These are phyloP conservation scores for Sugiyamaella chiloensis DNA, from an alignment of 805 yeast species.

Conservation along the genomic window DNA sequence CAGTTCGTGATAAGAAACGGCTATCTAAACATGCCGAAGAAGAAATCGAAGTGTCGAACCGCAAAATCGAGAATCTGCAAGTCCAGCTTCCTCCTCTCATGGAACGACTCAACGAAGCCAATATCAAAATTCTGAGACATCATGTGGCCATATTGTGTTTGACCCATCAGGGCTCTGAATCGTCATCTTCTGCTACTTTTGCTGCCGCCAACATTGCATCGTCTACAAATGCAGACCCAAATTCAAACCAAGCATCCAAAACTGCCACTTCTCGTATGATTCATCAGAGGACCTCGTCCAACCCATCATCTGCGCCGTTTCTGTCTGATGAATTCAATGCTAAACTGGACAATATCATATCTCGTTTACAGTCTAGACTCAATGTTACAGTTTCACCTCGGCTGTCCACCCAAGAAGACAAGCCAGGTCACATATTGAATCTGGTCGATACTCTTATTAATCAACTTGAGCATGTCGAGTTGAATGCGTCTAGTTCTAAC, in stretches of 20 bases:
- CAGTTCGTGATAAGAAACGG: conserved; percentile 19
- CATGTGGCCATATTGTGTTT: conserved; percentile 24
- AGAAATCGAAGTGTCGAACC: conserved; percentile 23
- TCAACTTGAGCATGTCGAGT: conserved; percentile 1
- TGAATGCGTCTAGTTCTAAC: neutral
- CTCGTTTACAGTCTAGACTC: conserved; percentile 4
- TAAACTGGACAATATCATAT: conserved; percentile 9
- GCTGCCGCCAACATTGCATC: neutral
- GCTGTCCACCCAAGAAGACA: conserved; percentile 3
- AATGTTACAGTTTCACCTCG: conserved; percentile 13
- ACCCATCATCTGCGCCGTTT: conserved; percentile 8
- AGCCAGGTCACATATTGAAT: conserved; percentile 5
- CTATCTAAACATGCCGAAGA: conserved; percentile 26
- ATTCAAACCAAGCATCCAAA: neutral
- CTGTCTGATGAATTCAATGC: neutral
- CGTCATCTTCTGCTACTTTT: conserved; percentile 16
- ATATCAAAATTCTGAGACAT: conserved; percentile 20
- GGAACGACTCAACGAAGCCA: conserved; percentile 15
- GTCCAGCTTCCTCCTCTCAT: conserved; percentile 15
- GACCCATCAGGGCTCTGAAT: conserved; percentile 25
- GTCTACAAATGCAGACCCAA: neutral
- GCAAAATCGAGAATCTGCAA: conserved; percentile 19
- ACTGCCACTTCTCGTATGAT: conserved; percentile 20
- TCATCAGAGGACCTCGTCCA: conserved; percentile 2
- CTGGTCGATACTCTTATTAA: conserved; percentile 1